Conservation (phyloP, 345 rosid species). For the Aurinia saxatilis region DNA sequence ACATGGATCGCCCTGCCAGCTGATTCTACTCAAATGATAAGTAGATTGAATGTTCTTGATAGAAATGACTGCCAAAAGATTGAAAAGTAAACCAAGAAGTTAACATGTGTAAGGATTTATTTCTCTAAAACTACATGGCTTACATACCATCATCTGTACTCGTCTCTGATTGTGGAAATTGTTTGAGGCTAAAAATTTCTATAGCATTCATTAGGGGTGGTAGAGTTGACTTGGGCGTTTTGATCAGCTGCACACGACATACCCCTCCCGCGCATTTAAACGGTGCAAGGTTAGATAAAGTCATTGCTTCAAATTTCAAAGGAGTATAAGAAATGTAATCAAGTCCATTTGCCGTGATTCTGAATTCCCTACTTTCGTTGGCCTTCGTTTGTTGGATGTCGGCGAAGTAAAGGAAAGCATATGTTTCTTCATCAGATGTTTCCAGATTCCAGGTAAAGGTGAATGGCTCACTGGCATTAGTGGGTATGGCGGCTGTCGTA, state of each 20-base stretch:
- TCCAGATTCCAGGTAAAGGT: not conserved
- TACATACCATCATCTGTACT: not conserved
- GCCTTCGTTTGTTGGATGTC: conserved; percentile 10
- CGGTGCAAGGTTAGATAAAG: not conserved
- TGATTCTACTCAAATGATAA: conserved; percentile 11
- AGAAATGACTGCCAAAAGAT: conserved; percentile 17
- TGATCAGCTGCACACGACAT: not conserved
- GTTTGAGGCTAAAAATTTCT: conserved; percentile 1
- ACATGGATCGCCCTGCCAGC: conserved; percentile 43
- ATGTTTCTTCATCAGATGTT: not conserved
- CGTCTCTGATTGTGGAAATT: conserved; percentile 10
- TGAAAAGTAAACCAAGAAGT: not conserved
- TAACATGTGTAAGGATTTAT: not conserved
- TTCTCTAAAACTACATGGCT: too few species aligned
- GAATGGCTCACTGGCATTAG: conserved; percentile 10
- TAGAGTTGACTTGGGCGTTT: not conserved
- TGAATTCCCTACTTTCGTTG: conserved; percentile 24
- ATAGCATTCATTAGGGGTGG: conserved; percentile 24
- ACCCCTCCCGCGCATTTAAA: not conserved
- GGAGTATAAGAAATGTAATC: conserved; percentile 11
- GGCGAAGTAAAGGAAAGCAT: conserved; percentile 28
- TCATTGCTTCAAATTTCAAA: not conserved
- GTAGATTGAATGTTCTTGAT: conserved; percentile 24
- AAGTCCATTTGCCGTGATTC: conserved; percentile 7
- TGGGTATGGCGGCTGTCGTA: conserved; percentile 19